phyloP scores from a whole-genome alignment of 768 basidiomycete species.

The Boletus sp. region DNA sequence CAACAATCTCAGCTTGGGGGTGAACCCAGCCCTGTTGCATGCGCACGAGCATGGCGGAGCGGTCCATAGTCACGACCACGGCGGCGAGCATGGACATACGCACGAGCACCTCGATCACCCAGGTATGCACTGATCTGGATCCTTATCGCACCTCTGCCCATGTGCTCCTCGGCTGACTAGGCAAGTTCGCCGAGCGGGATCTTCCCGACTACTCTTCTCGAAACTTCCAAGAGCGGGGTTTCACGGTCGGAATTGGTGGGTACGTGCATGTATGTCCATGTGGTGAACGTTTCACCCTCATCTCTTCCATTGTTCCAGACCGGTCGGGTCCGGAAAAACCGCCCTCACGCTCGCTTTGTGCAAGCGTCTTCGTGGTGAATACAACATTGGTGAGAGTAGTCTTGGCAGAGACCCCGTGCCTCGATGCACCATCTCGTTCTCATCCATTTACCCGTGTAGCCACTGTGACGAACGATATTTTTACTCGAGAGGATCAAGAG shows the following conservation, averaged over 20 bases:
- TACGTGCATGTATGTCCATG: slow-evolving; percentile 36
- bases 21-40: slow-evolving; percentile 40
- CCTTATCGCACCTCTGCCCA: neutral
- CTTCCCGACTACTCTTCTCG: slow-evolving; percentile 82
- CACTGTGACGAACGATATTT: slow-evolving; percentile 99
- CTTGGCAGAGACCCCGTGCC: neutral
- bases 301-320: slow-evolving; percentile 45
- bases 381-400: slow-evolving; percentile 77
- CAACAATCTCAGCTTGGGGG: slow-evolving; percentile 53
- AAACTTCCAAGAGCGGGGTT: slow-evolving; percentile 90
- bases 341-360: slow-evolving; percentile 91
- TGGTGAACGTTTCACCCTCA: neutral
- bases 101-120: slow-evolving; percentile 92
- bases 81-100: slow-evolving; percentile 87
- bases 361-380: slow-evolving; percentile 70
- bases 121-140: slow-evolving; percentile 44
- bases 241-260: slow-evolving; percentile 99
- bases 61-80: slow-evolving; percentile 52
- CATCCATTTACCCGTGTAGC: slow-evolving; percentile 44
- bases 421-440: slow-evolving; percentile 3
- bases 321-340: slow-evolving; percentile 98
- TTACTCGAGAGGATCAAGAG: slow-evolving; percentile 96
- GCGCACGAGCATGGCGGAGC: slow-evolving; percentile 48
- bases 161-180: slow-evolving; percentile 38
- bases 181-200: slow-evolving; percentile 90